Base-by-base conservation (phyloP, 768 basidiomycete species). In the Auriscalpium orientale region DNA sequence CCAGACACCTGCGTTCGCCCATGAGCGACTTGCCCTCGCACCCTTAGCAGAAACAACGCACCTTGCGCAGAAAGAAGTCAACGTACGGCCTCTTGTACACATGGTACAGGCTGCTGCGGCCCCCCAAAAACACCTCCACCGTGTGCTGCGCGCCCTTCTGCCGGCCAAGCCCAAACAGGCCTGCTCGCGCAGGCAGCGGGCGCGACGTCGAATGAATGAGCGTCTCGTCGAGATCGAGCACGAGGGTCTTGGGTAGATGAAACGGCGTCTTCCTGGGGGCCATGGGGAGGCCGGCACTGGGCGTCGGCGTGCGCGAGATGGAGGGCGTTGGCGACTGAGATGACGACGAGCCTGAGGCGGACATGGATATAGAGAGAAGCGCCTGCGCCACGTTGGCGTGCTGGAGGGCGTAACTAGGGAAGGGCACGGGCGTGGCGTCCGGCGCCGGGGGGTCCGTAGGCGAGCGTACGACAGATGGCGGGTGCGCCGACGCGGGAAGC, bases 21-120 rank as follows among this genome's bases (percentile, higher is more conserved):
- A 53, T 57, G 53, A 59, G 56, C 18, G 35, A 21, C 33, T 34
- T 18, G 43, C 44, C 28, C 28, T 28, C 4, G 28, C 28, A n/a
- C 16, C 33, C n/a, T 38, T 34, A 21, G 33, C 15, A 18, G 9
- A 34, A 34, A 4, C 46, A 38, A 72, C 74, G 58, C 59, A 91
- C 91, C 77, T 92, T 94, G 61, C 90, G 79, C 60, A 95, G 75
- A 66, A 95, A 95, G 66, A 89, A 95, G 70, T 99, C 95, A 38
- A 92, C 95, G 76, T 93, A 97, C 2, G 95, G 95, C 58, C 95
- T 81, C 71, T 99, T 99, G 74, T 98, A 98, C 48, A 99, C 95
- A 70, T 98, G 95, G 69, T 99, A 99, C 51, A 94, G 75, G 2
- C 92, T 95, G 66, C 88, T 91, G 60, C 85, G 79, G 37, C 89